A percentile compares a stretch with the other conserved stretches of the same genome.
Evolutionary conservation across 768 basidiomycete genomes (phyloP).

Genomic region (Mycena galopus): DNA sequence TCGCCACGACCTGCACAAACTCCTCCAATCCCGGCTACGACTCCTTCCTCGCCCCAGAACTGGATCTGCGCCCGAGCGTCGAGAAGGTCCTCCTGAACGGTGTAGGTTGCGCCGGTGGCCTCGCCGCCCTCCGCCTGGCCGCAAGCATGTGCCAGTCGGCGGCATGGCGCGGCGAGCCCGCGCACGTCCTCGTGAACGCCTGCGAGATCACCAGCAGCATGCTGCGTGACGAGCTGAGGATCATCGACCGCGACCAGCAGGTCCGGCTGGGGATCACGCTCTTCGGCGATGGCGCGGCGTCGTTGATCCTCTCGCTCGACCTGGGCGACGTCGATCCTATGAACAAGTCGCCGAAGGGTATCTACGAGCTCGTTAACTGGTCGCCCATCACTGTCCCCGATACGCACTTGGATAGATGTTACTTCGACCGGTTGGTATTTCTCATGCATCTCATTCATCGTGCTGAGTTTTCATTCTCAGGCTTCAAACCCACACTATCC

Average conservation of each 20-base stretch:
- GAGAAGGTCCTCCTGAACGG: constrained; percentile 31
- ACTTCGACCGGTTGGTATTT: not conserved
- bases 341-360: not conserved
- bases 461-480: not conserved
- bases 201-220: constrained; percentile 26
- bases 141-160: constrained; percentile 22
- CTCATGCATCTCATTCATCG: not conserved
- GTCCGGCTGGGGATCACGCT: constrained; percentile 20
- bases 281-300: constrained; percentile 25
- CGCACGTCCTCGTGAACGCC: constrained; percentile 24
- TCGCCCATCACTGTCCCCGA: constrained; percentile 27
- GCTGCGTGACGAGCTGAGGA: constrained; percentile 18
- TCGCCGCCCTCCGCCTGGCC: constrained; percentile 23
- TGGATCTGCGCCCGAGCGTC: constrained; percentile 17
- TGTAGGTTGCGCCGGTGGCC: constrained; percentile 25
- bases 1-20: constrained; percentile 29
- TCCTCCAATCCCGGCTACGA: constrained; percentile 30
- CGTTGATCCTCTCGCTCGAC: constrained; percentile 18
- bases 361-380: constrained; percentile 28
- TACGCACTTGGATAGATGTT: not conserved
- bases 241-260: constrained; percentile 24
- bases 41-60: constrained; percentile 10
- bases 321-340: not conserved
- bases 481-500: constrained; percentile 13
- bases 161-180: constrained; percentile 13